Conservation (phyloP, 768 basidiomycete genomes). For the Amanita pseudoporphyria region DNA sequence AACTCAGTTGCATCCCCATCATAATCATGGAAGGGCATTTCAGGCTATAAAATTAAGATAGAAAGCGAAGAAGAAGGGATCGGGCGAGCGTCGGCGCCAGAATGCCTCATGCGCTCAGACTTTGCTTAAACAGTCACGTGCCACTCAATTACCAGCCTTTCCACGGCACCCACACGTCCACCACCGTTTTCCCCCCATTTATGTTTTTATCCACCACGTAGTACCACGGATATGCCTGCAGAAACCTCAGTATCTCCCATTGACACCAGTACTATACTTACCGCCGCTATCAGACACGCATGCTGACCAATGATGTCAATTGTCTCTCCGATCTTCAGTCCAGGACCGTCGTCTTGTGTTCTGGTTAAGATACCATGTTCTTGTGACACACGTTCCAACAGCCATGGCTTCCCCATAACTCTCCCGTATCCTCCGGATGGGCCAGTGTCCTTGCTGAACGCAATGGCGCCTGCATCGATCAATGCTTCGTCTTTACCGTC, state of each 20-base stretch:
- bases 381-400: constrained; percentile 56
- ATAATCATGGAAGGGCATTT: constrained; percentile 57
- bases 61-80: too few species aligned
- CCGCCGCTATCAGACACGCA: constrained; percentile 74
- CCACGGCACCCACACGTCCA: constrained; percentile 85
- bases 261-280: constrained; percentile 12
- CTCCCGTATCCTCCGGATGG: constrained; percentile 65
- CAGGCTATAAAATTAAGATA: constrained; percentile 16
- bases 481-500: constrained; percentile 63
- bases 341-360: constrained; percentile 16
- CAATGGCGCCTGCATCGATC: constrained; percentile 76
- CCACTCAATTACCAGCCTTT: constrained; percentile 67
- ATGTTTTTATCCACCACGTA: constrained; percentile 68
- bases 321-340: constrained; percentile 45
- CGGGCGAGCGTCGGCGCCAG: not conserved
- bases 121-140: constrained; percentile 1
- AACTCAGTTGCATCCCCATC: constrained; percentile 85
- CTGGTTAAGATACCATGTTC: constrained; percentile 70
- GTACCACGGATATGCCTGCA: constrained; percentile 65
- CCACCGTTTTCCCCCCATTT: constrained; percentile 41
- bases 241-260: not conserved
- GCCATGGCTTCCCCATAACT: constrained; percentile 57
- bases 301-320: constrained; percentile 78
- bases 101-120: not conserved
- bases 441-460: constrained; percentile 83